Base-by-base conservation (phyloP, 2,329 filamentous ascomycete species). In the Penicillium sp. region DNA sequence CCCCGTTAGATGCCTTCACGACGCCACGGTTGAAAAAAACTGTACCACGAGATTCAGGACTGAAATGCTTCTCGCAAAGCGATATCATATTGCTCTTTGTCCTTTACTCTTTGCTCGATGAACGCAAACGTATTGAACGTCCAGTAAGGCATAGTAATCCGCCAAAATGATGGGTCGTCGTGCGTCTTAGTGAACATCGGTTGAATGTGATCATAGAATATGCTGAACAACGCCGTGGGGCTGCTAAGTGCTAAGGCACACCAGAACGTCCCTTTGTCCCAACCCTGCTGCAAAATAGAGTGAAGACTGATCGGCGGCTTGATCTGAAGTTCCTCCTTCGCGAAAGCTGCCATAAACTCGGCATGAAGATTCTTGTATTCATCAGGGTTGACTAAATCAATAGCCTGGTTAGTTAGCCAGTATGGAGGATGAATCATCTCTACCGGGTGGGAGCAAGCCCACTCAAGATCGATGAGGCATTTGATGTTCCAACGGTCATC, bases 401-500 rank as follows among this genome's bases (percentile, higher is more conserved):
- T 48, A 13, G 38, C 46, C 32, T 55, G 44, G 34, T 51, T 51
- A 9, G 60, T 55, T 18, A 63, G 43, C 59, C 60, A 66, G 18
- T 43, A 47, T 5, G 60, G 60, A 32, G 57, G 48, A n/a, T 47
- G 53, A 8, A 59, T 18, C 43, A 52, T 56, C 38, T 62, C 58
- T 5, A 53, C 42, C 7, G 61, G 59, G 3, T 51, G 53, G 12
- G 52, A 45, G n/a, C 54, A 58, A 18, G 52, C 48, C 59, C 53
- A 63, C 40, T 63, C 60, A 6, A 63, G 51, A 38, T 62, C 57
- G 26, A 63, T 51, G 13, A 61, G 27, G 11, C 39, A 60, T 3
- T 40, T 59, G 24, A 63, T 55, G 34, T 60, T 46, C 61, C 60
- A 64, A 4, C 57, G 34, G 5, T 54, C 35, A 46, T 62, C 53